A percentile compares a stretch with the other conserved stretches of the same genome.
phyloP scores from a whole-genome alignment of 2,329 filamentous ascomycete species.

The Cercospora sojina region DNA sequence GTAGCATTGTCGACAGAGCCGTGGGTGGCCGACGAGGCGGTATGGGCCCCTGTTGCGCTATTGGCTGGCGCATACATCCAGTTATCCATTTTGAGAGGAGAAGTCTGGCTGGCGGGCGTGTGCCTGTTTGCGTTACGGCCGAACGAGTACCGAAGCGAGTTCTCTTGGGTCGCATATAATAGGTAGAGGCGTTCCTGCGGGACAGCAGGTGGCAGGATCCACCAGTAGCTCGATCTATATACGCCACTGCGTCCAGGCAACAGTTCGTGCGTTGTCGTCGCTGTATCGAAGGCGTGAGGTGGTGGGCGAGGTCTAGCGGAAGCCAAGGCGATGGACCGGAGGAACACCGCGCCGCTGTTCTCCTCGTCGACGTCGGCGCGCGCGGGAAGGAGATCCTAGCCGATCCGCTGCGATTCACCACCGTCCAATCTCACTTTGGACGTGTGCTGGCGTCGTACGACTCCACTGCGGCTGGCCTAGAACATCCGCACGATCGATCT shows the following conservation, averaged over 20 bases:
- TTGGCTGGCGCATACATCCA: slow-evolving; percentile 21
- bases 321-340: slow-evolving; percentile 1
- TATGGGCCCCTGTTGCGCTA: not conserved
- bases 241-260: not conserved
- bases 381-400: not conserved
- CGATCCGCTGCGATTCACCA: not conserved
- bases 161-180: not conserved
- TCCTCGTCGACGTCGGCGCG: not conserved
- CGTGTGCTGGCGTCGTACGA: not conserved
- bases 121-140: slow-evolving; percentile 7
- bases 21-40: not conserved
- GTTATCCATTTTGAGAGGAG: slow-evolving; percentile 16
- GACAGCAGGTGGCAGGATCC: not conserved
- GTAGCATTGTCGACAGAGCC: not conserved
- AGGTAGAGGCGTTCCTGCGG: not conserved
- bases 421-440: not conserved
- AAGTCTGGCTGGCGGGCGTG: not conserved
- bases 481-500: not conserved
- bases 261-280: not conserved
- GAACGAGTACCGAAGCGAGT: slow-evolving; percentile 3
- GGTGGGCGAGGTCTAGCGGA: not conserved
- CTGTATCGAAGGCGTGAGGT: not conserved
- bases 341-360: slow-evolving; percentile 4
- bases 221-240: not conserved
- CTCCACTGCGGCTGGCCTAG: not conserved